Evolutionary conservation across 371 early-diverging fungal species (phyloP).

Genomic region (Zancudomyces culisetae): DNA sequence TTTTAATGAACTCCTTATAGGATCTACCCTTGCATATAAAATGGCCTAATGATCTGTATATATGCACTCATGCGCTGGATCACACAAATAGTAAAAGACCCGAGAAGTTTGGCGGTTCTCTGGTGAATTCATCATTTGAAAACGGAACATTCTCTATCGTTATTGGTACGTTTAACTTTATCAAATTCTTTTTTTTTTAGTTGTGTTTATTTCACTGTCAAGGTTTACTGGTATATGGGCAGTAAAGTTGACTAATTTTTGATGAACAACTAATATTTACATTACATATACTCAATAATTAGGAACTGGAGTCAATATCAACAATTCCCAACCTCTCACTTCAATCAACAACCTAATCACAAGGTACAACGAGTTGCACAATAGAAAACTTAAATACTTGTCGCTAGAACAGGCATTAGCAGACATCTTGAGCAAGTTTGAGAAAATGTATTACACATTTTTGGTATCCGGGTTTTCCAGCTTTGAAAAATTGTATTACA

Average conservation of each 20-base stretch:
- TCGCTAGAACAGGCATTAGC: constrained; percentile 56
- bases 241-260: too few relatives aligned
- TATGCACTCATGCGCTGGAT: constrained; percentile 7
- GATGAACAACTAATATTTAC: too few relatives aligned
- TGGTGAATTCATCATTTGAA: constrained; percentile 58
- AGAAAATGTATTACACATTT: constrained; percentile 46
- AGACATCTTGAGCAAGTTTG: constrained; percentile 48
- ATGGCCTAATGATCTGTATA: constrained; percentile 95
- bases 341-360: constrained; percentile 62
- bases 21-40: constrained; percentile 63
- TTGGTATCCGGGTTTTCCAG: constrained; percentile 47
- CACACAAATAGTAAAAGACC: constrained; percentile 1
- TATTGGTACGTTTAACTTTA: constrained; percentile 33
- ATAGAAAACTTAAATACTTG: constrained; percentile 26
- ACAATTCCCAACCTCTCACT: constrained; percentile 59
- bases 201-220: too few relatives aligned
- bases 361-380: constrained; percentile 26
- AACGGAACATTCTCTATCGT: constrained; percentile 54
- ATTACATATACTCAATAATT: too few relatives aligned
- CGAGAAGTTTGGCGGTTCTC: constrained; percentile 68
- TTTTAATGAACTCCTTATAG: constrained; percentile 5
- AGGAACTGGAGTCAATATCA: constrained; percentile 54
- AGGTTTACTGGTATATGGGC: too few relatives aligned
- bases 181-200: neutral
- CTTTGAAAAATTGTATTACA: constrained; percentile 52